phyloP scores from a whole-genome alignment of 306 rosid genomes.

The Lathyrus aphaca region DNA sequence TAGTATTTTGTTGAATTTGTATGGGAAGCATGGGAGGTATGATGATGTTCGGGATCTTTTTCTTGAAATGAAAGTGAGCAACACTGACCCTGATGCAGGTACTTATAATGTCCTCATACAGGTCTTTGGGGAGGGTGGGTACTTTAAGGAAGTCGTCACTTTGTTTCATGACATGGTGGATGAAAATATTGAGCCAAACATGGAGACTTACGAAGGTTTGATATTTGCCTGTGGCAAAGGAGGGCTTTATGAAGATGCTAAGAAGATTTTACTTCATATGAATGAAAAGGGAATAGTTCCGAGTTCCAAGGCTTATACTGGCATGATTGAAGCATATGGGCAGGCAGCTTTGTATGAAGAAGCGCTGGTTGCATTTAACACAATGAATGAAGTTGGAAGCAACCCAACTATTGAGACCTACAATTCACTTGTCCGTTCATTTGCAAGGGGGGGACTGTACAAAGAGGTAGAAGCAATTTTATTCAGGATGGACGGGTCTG shows the following conservation, averaged over 20 bases:
- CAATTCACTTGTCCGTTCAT: conserved; percentile 69
- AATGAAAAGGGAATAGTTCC: conserved; percentile 73
- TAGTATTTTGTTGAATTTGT: conserved; percentile 77
- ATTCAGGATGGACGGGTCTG: conserved; percentile 62
- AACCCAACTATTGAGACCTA: conserved; percentile 71
- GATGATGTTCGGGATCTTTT: conserved; percentile 93
- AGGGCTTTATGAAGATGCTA: conserved; percentile 85
- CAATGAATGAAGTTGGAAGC: conserved; percentile 88
- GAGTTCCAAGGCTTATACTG: conserved; percentile 76
- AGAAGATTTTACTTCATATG: conserved; percentile 77
- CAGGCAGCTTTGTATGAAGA: conserved; percentile 88
- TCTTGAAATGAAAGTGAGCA: conserved; percentile 95
- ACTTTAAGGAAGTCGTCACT: conserved; percentile 93
- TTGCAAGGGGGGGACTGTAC: conserved; percentile 82
- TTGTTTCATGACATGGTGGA: conserved; percentile 97
- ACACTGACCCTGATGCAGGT: conserved; percentile 78
- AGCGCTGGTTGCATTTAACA: conserved; percentile 93
- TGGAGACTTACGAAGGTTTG: conserved; percentile 91
- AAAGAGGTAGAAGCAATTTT: conserved; percentile 73
- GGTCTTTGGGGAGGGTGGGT: conserved; percentile 98
- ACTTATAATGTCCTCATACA: conserved; percentile 91
- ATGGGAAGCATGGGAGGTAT: conserved; percentile 81
- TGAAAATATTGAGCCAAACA: conserved; percentile 86
- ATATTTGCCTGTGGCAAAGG: conserved; percentile 96
- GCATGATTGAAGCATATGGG: conserved; percentile 87